Evolutionary conservation across 495 filamentous ascomycete species (phyloP), one percentile per base, ranked within the genome.

Genomic region (Daldinia vernicosa): DNA sequence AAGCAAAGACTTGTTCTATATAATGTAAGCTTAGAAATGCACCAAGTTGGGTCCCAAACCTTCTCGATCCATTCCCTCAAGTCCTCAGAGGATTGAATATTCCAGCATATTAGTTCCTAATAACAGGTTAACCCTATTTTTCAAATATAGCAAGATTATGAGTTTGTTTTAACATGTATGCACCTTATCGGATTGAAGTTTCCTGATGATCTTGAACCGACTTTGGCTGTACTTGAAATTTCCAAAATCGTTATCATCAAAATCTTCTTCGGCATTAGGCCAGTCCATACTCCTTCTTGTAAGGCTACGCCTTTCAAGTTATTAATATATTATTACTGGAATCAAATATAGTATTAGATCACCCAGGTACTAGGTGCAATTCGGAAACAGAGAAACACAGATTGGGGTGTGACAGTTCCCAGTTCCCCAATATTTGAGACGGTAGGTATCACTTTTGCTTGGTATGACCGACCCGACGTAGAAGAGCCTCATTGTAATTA

Each of bases 401-500:
- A 32, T 65, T 26, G 19, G 30, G 17, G 30, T 43, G 24, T 14
- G 22, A 61, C 50, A 1, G n/a, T 43, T 9, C 12, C 52, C 24
- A 27, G 17, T 17, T 33, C 6, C 14, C 27, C 32, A 32, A n/a
- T 9, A 7, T 60, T 45, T 19, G 1, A 28, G 32, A 12, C 30
- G 15, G 37, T 11, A 24, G 15, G 37, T 11, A 24, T 17, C 7
- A 1, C 33, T n/a, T 43, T 57, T 35, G 27, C 22, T 4, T 17
- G 9, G n/a, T 2, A 35, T 9, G 17, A 17, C n/a, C 22, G 28
- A 9, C n/a, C 12, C 15, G 19, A 24, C 39, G 26, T 56, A 39
- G 40, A 45, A 66, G 62, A 66, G 67, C 61, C 61, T 65, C 67
- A 70, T 43, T 0, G 9, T 14, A 45, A 45, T 15, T 64, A 24